Evolutionary conservation across 352 stramenopile species (phyloP), one percentile per base, ranked within the genome.

Genomic region (Blastocystis sp.): DNA sequence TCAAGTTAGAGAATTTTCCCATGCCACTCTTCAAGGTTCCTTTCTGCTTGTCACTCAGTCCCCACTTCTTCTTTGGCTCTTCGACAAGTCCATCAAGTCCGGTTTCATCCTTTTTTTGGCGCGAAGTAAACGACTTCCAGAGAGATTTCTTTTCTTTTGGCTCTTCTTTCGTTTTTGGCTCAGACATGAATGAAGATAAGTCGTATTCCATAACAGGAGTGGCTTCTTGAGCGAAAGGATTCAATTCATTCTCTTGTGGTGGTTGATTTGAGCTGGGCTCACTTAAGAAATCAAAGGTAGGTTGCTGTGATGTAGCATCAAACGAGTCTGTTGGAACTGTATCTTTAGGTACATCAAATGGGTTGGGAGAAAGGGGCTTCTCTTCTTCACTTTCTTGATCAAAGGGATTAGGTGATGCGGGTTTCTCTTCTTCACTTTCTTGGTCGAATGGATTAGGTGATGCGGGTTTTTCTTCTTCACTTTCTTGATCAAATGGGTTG

Each of bases 61-160:
- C 70, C 70, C 70, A 80, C 20, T 80, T 59, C 70, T 80, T 80
- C 70, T 80, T 80, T 26, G 34, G 34, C 39, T 80, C 70, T 29
- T 56, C 70, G 26, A 26, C 43, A 26, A 59, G 11, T 59, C 50
- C 50, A n/a, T 59, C 50, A n/a, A 59, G 13, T 41, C 13, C 45
- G 4, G n/a, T 3, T 34, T 84, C 55, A 8, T 80, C 50, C 37
- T 84, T 61, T 43, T 68, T 64, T 43, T 84, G 29, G 18, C 73
- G 50, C 64, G 20, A 15, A 2, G 34, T 68, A 50, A 84, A 29
- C 3, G 9, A 23, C 53, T 68, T 84, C 73, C 73, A 84, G 9
- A 84, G 23, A 18, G 73, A 84, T 50, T 23, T 15, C 73, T 84
- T 84, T 11, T 41, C 43, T 53, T 66, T 50, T 41, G 26, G 15